Percentiles rank a stretch among this genome's conserved stretches.
These are phyloP conservation scores for Tylopilus felleus DNA, from an alignment of 768 basidiomycete genomes.

Conservation along the genomic window DNA sequence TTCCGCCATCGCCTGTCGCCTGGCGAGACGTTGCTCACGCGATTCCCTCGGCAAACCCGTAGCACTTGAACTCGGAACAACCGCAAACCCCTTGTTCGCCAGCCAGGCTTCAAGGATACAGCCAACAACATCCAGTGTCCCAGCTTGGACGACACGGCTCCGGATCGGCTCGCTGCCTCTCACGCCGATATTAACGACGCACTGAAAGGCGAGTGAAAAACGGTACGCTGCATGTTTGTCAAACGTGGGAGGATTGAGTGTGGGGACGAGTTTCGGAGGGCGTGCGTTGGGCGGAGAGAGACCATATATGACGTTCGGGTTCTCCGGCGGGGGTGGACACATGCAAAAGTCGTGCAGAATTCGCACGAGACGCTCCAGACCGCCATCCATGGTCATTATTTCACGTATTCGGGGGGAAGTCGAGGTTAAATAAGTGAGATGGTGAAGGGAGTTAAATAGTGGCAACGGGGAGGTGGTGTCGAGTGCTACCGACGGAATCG, in stretches of 20 bases:
- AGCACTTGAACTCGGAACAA: constrained; percentile 75
- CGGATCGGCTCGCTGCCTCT: constrained; percentile 91
- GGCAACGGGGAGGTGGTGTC: constrained; percentile 59
- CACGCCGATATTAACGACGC: constrained; percentile 95
- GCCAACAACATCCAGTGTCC: constrained; percentile 89
- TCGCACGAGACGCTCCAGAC: constrained; percentile 90
- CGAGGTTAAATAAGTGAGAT: constrained; percentile 93
- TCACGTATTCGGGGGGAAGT: constrained; percentile 97
- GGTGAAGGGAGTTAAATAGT: constrained; percentile 90
- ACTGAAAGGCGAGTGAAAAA: constrained; percentile 93
- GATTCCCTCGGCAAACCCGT: constrained; percentile 73
- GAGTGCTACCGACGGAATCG: constrained; percentile 35
- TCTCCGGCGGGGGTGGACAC: constrained; percentile 77
- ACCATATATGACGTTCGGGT: constrained; percentile 72
- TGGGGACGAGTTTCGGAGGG: constrained; percentile 52
- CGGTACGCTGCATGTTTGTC: constrained; percentile 86
- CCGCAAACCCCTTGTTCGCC: constrained; percentile 81
- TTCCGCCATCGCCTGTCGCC: constrained; percentile 54
- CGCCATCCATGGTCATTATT: constrained; percentile 97
- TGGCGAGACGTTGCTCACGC: constrained; percentile 65
- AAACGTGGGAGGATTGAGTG: constrained; percentile 63
- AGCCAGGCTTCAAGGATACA: constrained; percentile 94
- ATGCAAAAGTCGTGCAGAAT: constrained; percentile 89
- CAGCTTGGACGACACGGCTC: constrained; percentile 90
- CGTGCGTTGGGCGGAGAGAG: constrained; percentile 63